Base-by-base conservation (phyloP, 2,329 filamentous ascomycete species). In the Gremmenia infestans region DNA sequence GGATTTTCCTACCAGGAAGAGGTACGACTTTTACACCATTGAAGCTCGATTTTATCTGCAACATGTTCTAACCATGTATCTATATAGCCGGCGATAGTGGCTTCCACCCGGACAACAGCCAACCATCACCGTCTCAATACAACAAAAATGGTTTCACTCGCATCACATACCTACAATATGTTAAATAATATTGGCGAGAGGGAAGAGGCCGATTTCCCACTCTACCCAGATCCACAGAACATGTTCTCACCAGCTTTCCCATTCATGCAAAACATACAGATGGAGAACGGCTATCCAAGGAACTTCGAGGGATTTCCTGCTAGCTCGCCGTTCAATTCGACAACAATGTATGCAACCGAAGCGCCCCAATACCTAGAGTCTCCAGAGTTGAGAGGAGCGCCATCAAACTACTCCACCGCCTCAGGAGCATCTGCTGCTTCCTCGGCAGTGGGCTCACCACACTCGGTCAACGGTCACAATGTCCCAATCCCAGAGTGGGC, bases 141-240 rank as follows among this genome's bases (percentile, higher is more conserved):
- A 96, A 48, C 90, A 89, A 6, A 81, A 83, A 23, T 76, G 91
- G 11, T 90, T 86, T 1, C 76, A 80, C 7, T 88, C 86, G 36
- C 88, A 89, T 0, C 97, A 95, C 72, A 83, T 96, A 61, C 88
- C 86, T 65, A 96, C 97, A 53, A 94, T 92, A 11, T 99, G 94
- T 75, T 99, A 91, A 76, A 95, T 89, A 63, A 66, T 58, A 66
- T 72, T 63, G 53, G 54, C 57, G 61, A 67, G 14, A 61, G 60
- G 55, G 65, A 66, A 22, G 60, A 60, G 50, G 39, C 54, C 53
- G 74, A 78, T 60, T 76, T 73, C 67, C 67, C 63, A 46, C 74
- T 76, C 56, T 80, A 79, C 67, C 73, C 77, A 48, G 75, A 80
- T 43, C 71, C 75, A 14, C 70, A 73, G 12, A 59, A 57, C 48